Evolutionary conservation across 805 yeast species (phyloP), one percentile per base, ranked within the genome.

Genomic region (Torulaspora microellipsoides): DNA sequence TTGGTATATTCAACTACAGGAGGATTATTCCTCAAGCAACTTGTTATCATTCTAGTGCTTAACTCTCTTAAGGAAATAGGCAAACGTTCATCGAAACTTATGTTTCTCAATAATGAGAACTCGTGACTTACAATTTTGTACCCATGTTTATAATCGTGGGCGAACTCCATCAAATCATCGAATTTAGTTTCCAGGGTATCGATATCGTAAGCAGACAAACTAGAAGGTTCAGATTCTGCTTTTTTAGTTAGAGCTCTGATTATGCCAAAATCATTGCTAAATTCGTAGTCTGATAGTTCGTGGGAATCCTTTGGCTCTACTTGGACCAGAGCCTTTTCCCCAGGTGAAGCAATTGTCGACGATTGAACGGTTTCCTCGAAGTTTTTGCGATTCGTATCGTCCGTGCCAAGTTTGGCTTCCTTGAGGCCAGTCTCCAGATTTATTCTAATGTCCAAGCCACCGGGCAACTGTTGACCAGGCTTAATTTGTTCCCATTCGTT

Each of bases 401-500:
- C 8, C 25, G 25, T 20, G 4, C 25, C 37, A 14, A 83, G 47
- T 51, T 79, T 84, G 1, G 95, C 96, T 61, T 83, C 85, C 54
- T 75, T 78, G 23, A 66, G 62, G 14, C 83, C 81, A 0, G 89
- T 80, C n/a, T 82, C 86, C 45, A 89, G 65, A 59, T 87, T 82
- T 52, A 90, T 55, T 51, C 86, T 71, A 10, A 89, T 78, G 61
- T 85, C 90, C 27, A 60, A 43, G 11, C 97, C 98, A 6, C 76
- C 77, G 0, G 96, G 95, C 3, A 90, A 72, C 7, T 75, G 72
- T 56, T 87, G 96, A n/a, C 81, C 88, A 37, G 76, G 81, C 52
- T 66, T 71, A 4, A 90, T 76, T 1, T 58, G 58, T 65, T 81
- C 79, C 95, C 96, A 90, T 50, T 83, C 77, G 1, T 58, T 48